Conservation (phyloP, 163 green algal genomes). For the Chlorella variabilis region DNA sequence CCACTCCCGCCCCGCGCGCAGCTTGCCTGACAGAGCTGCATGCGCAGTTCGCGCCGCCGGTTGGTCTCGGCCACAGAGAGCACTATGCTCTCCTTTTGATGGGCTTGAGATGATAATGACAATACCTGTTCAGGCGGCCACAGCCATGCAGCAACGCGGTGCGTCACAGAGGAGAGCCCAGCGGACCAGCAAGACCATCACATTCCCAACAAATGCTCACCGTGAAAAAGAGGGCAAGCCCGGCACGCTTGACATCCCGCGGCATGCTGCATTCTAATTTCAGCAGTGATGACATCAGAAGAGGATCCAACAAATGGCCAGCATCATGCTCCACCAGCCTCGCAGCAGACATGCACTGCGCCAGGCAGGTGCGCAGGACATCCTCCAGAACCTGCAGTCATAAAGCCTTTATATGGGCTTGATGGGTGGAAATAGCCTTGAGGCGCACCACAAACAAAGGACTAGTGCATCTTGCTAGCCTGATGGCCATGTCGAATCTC, state of each 20-base stretch:
- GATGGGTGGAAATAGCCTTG: no score
- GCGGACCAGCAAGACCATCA: no score
- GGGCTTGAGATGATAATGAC: neutral
- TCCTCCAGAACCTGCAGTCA: neutral
- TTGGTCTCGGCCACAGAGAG: constrained; percentile 13
- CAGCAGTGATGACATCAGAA: neutral
- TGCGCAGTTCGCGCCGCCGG: neutral
- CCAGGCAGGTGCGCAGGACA: neutral
- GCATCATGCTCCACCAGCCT: neutral
- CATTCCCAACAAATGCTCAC: neutral
- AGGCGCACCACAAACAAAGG: no score
- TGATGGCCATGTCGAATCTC: neutral
- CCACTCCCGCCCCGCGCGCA: neutral
- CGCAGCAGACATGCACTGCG: neutral
- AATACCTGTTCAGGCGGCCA: neutral
- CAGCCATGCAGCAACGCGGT: no score
- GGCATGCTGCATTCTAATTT: neutral
- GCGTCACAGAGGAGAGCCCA: no score
- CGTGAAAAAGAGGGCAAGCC: constrained; percentile 9
- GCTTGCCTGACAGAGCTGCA: neutral
- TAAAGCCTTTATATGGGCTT: no score
- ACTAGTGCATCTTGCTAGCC: no score
- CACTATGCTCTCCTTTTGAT: neutral
- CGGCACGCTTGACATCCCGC: neutral
- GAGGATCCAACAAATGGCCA: neutral